Evolutionary conservation across 441 rosid genomes (phyloP).

Genomic region (Erodium trifolium): DNA sequence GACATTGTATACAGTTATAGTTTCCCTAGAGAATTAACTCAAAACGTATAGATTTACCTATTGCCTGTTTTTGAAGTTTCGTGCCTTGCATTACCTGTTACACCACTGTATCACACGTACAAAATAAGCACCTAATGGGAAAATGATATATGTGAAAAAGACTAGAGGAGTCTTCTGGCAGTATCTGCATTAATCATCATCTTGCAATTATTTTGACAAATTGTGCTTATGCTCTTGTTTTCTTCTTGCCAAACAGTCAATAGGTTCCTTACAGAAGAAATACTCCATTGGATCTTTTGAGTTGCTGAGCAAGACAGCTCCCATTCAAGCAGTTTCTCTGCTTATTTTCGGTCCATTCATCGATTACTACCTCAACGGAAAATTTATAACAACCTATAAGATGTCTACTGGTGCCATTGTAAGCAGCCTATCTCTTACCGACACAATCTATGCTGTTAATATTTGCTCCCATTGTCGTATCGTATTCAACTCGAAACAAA

Average conservation of each 20-base stretch:
- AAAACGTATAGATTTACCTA: no score
- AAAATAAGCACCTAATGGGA: neutral
- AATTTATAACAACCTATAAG: slow-evolving; percentile 52
- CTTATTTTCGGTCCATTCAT: slow-evolving; percentile 75
- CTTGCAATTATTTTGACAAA: neutral
- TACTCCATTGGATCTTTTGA: slow-evolving; percentile 90
- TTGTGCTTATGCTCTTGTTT: neutral
- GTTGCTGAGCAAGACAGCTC: slow-evolving; percentile 87
- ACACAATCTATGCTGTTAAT: no score
- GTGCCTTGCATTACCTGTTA: neutral
- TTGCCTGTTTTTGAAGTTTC: neutral
- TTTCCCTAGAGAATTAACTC: no score
- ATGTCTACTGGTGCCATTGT: slow-evolving; percentile 66
- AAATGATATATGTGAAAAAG: no score
- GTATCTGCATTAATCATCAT: neutral
- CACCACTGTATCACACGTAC: neutral
- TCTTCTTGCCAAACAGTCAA: slow-evolving; percentile 40
- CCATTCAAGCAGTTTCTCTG: slow-evolving; percentile 87
- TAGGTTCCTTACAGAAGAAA: slow-evolving; percentile 86
- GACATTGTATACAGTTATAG: no score
- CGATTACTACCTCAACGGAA: slow-evolving; percentile 64
- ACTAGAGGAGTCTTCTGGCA: neutral
- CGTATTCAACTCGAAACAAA: neutral
- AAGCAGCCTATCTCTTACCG: slow-evolving; percentile 20
- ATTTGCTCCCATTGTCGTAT: no score